Percentiles rank a stretch among this genome's conserved stretches.
phyloP scores from a whole-genome alignment of 257 asterid genomes.

The Solanum clarkiae region DNA sequence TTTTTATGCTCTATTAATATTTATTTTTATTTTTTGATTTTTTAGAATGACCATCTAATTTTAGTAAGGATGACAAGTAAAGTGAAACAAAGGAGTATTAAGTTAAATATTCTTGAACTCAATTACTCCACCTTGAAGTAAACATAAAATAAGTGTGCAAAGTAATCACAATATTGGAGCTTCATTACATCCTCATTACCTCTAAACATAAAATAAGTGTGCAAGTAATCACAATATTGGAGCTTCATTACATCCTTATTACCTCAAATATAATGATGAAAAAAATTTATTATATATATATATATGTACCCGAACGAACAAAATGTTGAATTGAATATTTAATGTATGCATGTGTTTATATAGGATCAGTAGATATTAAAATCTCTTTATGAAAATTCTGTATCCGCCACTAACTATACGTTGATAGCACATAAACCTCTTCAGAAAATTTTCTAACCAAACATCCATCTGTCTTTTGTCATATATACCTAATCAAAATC shows the following conservation, averaged over 20 bases:
- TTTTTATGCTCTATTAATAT: too few relatives aligned
- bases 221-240: background rate
- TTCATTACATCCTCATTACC: background rate
- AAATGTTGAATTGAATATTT: too few relatives aligned
- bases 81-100: too few relatives aligned
- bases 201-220: background rate
- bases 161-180: background rate
- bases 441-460: background rate
- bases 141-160: background rate
- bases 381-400: background rate
- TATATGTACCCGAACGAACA: too few relatives aligned
- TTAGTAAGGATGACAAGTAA: too few relatives aligned
- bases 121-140: background rate
- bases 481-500: background rate
- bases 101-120: background rate
- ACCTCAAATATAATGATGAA: background rate
- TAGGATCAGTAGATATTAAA: background rate
- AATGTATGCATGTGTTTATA: background rate
- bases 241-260: background rate
- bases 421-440: background rate
- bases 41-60: background rate
- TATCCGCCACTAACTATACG: background rate
- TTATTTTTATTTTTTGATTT: background rate
- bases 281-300: too few relatives aligned
- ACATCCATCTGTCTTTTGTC: background rate